Conservation (phyloP, 495 filamentous ascomycete species). For the Aspergillus funiculosus region DNA sequence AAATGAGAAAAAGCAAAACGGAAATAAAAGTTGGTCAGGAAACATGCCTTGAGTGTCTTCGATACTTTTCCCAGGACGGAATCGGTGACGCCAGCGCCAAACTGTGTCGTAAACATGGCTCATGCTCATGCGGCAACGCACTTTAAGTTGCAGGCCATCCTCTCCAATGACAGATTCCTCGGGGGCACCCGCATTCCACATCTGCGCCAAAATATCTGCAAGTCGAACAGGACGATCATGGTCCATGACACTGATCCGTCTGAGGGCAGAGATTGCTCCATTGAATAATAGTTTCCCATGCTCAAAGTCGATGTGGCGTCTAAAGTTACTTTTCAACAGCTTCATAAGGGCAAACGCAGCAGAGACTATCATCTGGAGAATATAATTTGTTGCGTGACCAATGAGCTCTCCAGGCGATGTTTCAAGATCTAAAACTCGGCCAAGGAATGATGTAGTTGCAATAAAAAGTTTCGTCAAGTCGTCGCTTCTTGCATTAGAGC, state of each 20-base stretch:
- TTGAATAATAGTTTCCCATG: conserved; percentile 73
- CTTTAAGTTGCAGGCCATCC: conserved; percentile 39
- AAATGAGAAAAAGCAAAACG: too few species aligned
- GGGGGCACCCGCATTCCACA: conserved; percentile 42
- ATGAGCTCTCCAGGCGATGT: conserved; percentile 51
- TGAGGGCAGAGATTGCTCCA: conserved; percentile 67
- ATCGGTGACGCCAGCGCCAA: conserved; percentile 45
- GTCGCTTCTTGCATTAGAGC: conserved; percentile 58
- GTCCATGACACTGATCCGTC: conserved; percentile 70
- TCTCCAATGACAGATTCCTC: conserved; percentile 33
- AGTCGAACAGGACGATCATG: conserved; percentile 72
- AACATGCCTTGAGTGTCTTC: conserved; percentile 39
- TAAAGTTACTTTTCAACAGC: conserved; percentile 76
- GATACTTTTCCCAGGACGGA: conserved; percentile 36
- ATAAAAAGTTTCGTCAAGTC: conserved; percentile 63
- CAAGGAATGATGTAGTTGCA: conserved; percentile 51
- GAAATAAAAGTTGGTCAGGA: too few species aligned
- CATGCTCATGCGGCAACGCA: conserved; percentile 48
- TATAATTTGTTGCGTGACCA: conserved; percentile 75
- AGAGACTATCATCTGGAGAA: conserved; percentile 89
- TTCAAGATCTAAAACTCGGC: conserved; percentile 43
- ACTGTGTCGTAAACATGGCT: conserved; percentile 48
- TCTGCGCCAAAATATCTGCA: conserved; percentile 44
- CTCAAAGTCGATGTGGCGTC: conserved; percentile 58
- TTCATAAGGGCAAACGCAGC: conserved; percentile 83